phyloP scores from a whole-genome alignment of 257 asterid species.

The Vinca minor region DNA sequence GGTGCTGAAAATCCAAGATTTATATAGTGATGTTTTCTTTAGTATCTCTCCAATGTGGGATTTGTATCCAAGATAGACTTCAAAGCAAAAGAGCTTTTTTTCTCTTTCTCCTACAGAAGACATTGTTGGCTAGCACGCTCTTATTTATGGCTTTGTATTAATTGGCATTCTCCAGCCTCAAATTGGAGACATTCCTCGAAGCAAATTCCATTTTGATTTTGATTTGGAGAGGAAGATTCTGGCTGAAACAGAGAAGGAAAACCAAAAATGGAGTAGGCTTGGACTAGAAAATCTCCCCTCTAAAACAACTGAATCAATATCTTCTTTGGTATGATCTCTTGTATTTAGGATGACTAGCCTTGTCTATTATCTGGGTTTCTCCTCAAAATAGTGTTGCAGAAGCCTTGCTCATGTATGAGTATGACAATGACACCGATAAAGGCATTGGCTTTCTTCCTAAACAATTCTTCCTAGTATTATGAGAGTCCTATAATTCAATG shows the following conservation, averaged over 20 bases:
- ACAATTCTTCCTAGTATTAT: conserved; percentile 43
- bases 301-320: conserved; percentile 35
- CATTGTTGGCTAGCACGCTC: neutral
- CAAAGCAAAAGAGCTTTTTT: no score
- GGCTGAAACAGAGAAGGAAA: conserved; percentile 75
- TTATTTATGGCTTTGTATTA: neutral
- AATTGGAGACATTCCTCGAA: conserved; percentile 70
- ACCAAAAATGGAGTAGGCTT: conserved; percentile 77
- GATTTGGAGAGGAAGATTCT: conserved; percentile 81
- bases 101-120: no score
- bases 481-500: conserved; percentile 2
- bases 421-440: conserved; percentile 80
- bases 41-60: no score
- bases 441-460: conserved; percentile 85
- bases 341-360: neutral
- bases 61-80: no score
- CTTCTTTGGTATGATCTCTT: conserved; percentile 36
- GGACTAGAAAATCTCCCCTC: conserved; percentile 53
- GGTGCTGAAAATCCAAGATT: no score
- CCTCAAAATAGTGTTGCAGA: conserved; percentile 70
- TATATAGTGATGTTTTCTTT: no score
- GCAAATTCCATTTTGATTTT: conserved; percentile 79
- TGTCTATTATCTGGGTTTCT: conserved; percentile 86
- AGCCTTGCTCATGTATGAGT: conserved; percentile 68
- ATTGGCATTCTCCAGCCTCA: conserved; percentile 48